Base-by-base conservation (phyloP, 2,329 filamentous ascomycete species). In the Fusarium napiforme region DNA sequence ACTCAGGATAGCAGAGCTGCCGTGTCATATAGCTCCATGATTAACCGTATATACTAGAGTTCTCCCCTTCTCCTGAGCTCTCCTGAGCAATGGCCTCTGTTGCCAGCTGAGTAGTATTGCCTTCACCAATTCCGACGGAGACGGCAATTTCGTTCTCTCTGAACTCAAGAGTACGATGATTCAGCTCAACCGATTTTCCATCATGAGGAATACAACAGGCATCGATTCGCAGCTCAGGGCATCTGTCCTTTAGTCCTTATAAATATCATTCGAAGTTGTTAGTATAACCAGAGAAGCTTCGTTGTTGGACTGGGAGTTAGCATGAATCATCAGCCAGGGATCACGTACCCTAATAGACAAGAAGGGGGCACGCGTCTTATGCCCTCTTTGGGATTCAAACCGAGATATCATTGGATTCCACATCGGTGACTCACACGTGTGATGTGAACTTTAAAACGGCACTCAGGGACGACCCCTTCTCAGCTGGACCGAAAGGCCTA, bases 61-160 rank as follows among this genome's bases (percentile, higher is more conserved):
- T 5, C 39, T 5, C 39, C 10, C 6, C 39, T 6, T n/a, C 2
- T n/a, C 2, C 6, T 42, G 39, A 42, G 1, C 8, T n/a, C 2
- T n/a, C 2, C 6, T 42, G 39, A 42, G 1, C 8, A 42, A n/a
- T 42, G 39, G 39, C 39, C 39, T 40, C 4, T 40, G 39, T 5
- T 40, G 4, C 39, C 21, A 40, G 21, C 21, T 40, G 8, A n/a
- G 12, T 14, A 40, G 39, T n/a, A 40, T 15, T 15, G 7, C 12
- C 39, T 21, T 5, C 7, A n/a, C 12, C 39, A 40, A 14, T 6
- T 8, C n/a, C 21, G 39, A n/a, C 39, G 39, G 5, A 9, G 39
- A 5, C 7, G 0, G 39, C 39, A 40, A 8, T n/a, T 2, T n/a
- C 21, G 7, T 40, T 16, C n/a, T 42, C n/a, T 11, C 4, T 43